Base-by-base conservation (phyloP, 2,329 filamentous ascomycete genomes). In the Aspergillus luchuensis region DNA sequence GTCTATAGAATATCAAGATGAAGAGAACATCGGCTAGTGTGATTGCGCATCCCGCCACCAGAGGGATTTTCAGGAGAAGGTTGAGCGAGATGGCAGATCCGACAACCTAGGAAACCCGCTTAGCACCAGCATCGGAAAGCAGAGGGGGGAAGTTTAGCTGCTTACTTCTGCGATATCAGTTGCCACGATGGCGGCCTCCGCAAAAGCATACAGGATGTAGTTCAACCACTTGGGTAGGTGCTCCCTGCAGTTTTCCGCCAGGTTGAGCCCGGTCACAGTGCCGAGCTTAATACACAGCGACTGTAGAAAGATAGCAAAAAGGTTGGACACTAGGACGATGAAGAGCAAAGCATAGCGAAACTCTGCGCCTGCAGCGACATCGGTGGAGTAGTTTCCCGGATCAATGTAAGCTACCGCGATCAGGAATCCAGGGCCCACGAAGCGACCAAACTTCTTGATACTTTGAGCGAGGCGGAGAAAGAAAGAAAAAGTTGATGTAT, bases 101-200 rank as follows among this genome's bases (percentile, higher is more conserved):
- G 65, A 86, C 81, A 55, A 86, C 83, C 81, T 81, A 63, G n/a
- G 47, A 17, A 56, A 3, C 23, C 13, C n/a, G 13, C 13, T 57
- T 45, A 52, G 39, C 23, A 8, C 15, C 23, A 8, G 28, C 17
- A 6, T 33, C 17, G 2, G 6, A 45, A 28, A 7, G 3, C 13
- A 17, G 28, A n/a, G 5, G 21, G 4, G 11, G 13, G 3, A 8
- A 19, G 6, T 15, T 39, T 5, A 19, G 13, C 4, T 8, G 19
- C 75, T 65, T 68, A 84, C 84, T 76, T 90, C 88, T 59, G 88
- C 88, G 64, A 91, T 86, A 71, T 91, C 88, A 0, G 88, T 91
- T 0, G 88, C 88, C 56, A 91, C 86, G 59, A 91, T 91, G 61
- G 88, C 87, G 4, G 82, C 76, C 72, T 91, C 88, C 1, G 87